A percentile compares a stretch with the other conserved stretches of the same genome.
phyloP scores from a whole-genome alignment of 805 yeast species.

The Candida argentea region DNA sequence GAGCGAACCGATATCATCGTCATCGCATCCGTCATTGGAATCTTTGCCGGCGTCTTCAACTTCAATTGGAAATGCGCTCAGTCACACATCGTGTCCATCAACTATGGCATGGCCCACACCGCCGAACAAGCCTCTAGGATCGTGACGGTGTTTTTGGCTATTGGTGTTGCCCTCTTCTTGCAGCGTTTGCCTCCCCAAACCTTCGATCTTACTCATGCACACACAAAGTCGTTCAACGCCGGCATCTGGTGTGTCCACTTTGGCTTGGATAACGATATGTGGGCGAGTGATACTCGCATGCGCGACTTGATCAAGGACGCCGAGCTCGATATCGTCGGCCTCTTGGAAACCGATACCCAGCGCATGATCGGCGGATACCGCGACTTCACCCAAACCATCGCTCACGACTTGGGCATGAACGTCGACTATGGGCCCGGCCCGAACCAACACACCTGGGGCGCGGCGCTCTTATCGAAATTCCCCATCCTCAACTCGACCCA shows the following conservation, averaged over 20 bases:
- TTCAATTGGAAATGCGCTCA: conserved; percentile 17
- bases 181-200: conserved; percentile 56
- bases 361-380: conserved; percentile 91
- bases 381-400: conserved; percentile 82
- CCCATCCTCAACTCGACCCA: conserved; percentile 88
- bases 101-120: conserved; percentile 8
- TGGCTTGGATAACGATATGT: conserved; percentile 94
- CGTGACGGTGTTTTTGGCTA: conserved; percentile 35
- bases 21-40: conserved; percentile 39
- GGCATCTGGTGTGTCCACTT: conserved; percentile 99
- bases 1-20: conserved; percentile 80
- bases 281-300: conserved; percentile 94
- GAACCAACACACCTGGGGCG: conserved; percentile 97
- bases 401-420: conserved; percentile 90
- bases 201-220: conserved; percentile 38
- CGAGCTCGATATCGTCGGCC: conserved; percentile 83
- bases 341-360: conserved; percentile 89
- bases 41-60: conserved; percentile 44
- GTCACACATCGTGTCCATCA: conserved; percentile 13
- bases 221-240: conserved; percentile 70
- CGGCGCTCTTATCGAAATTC: conserved; percentile 83
- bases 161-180: conserved; percentile 47
- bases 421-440: conserved; percentile 98
- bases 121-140: conserved; percentile 18
- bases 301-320: conserved; percentile 71